Percentiles rank a stretch among this genome's conserved stretches.
Conservation (phyloP, 495 filamentous ascomycete species). For the Neurospora sp. region DNA sequence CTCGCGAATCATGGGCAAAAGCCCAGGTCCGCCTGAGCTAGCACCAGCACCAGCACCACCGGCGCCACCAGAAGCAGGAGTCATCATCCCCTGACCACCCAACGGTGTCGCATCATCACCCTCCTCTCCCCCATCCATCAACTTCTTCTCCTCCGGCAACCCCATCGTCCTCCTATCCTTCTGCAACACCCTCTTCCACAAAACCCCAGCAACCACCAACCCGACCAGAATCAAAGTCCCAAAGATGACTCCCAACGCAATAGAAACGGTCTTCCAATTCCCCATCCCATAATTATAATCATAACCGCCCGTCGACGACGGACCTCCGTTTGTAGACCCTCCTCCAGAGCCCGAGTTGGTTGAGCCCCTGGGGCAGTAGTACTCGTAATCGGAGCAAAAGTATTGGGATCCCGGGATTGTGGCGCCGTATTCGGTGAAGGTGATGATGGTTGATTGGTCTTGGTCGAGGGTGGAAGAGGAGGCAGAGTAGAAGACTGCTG, state of each 20-base stretch:
- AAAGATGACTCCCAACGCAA: neutral
- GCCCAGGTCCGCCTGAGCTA: neutral
- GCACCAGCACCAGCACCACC: neutral
- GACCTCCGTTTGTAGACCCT: neutral
- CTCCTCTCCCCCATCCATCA: neutral
- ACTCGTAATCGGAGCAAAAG: conserved; percentile 1
- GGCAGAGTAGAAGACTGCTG: conserved; percentile 59
- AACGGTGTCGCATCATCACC: neutral
- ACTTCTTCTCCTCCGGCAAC: neutral
- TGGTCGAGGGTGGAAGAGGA: neutral
- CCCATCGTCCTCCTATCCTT: neutral
- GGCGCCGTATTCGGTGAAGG: conserved; percentile 19
- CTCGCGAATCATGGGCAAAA: neutral
- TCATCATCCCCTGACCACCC: neutral
- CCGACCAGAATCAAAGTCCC: neutral
- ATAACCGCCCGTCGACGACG: neutral
- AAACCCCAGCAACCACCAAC: neutral
- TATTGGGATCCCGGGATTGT: conserved; percentile 16
- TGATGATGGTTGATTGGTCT: conserved; percentile 15
- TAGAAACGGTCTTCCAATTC: neutral
- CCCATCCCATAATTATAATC: neutral
- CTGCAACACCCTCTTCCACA: neutral
- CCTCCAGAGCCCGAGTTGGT: neutral
- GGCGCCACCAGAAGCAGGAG: neutral
- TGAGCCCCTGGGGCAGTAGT: neutral